Conservation (phyloP, 2,329 filamentous ascomycete species). For the Alternaria incomplexa region DNA sequence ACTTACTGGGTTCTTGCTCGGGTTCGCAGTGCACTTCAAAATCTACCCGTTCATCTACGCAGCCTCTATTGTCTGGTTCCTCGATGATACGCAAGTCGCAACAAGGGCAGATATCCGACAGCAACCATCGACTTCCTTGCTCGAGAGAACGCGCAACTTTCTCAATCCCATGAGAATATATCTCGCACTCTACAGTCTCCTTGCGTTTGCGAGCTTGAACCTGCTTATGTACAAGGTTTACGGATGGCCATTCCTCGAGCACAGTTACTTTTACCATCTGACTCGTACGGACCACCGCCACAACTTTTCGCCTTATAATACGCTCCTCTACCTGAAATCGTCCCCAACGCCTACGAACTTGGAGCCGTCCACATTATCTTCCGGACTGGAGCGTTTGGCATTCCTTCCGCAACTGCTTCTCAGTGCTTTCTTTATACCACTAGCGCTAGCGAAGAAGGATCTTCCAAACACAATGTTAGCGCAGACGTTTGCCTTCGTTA, state of each 20-base stretch:
- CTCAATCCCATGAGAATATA: conserved; percentile 56
- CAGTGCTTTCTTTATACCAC: conserved; percentile 75
- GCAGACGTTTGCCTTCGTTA: conserved; percentile 95
- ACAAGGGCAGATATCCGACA: conserved; percentile 3
- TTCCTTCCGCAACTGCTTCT: conserved; percentile 89
- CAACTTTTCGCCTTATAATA: conserved; percentile 98
- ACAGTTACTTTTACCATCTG: conserved; percentile 93
- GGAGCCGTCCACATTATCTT: conserved; percentile 47
- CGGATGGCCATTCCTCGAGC: conserved; percentile 78
- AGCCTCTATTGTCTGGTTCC: conserved; percentile 79
- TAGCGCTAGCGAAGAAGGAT: conserved; percentile 79
- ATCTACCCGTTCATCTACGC: conserved; percentile 99
- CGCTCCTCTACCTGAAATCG: conserved; percentile 84
- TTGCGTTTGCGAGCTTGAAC: conserved; percentile 78
- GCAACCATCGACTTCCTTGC: conserved; percentile 25
- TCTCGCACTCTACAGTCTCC: conserved; percentile 69
- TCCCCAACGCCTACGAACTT: conserved; percentile 50
- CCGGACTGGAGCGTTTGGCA: conserved; percentile 75
- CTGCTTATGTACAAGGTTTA: conserved; percentile 77
- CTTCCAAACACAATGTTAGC: conserved; percentile 85
- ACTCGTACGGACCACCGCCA: conserved; percentile 94
- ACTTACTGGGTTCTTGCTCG: conserved; percentile 77
- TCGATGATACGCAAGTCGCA: conserved; percentile 62
- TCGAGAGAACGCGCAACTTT: conserved; percentile 26
- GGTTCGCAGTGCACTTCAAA: conserved; percentile 92